Base-by-base conservation (phyloP, 495 filamentous ascomycete species). In the Chaetomium fimeti region DNA sequence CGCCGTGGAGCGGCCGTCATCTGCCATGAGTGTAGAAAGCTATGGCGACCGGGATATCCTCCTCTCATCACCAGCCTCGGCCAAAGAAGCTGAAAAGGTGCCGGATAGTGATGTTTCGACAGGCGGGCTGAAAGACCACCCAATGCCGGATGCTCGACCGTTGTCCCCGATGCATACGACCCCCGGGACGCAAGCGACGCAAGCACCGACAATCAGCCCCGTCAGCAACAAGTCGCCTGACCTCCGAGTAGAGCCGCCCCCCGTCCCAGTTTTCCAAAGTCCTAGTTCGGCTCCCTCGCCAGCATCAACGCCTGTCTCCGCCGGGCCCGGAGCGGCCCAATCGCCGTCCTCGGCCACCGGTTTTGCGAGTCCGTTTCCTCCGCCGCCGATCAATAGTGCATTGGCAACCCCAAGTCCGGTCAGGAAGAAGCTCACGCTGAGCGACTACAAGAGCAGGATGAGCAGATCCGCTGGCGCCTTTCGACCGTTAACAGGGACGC, bases 341-440 rank as follows among this genome's bases (percentile, higher is more conserved):
- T 87, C 88, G 0, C 83, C 87, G 18, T 80, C 82, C 57, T 75
- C 77, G 0, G 61, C 59, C 5, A 71, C 69, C 22, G 65, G 43
- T 38, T 51, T 76, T 51, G 72, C 78, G 45, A 77, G 67, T 54
- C 69, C 78, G 11, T 80, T 85, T 62, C 74, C 78, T 15, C 72
- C 78, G 48, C 70, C 81, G 1, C 70, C 78, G 6, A 70, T 79
- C 38, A 81, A 81, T 57, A 77, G 78, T 5, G 67, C 75, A 12
- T 72, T 75, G 1, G 79, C 81, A 16, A 78, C 78, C 20, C 83
- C 86, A 3, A 88, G 83, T 58, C 88, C 89, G 9, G 75, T 83
- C 43, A 85, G 85, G 76, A 92, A 91, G 78, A 88, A 87, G 69
- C 68, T 92, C 43, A 92, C 86, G 66, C 70, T 91, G n/a, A 87